phyloP scores from a whole-genome alignment of 2,329 filamentous ascomycete species.

The Pseudogymnoascus verrucosus region DNA sequence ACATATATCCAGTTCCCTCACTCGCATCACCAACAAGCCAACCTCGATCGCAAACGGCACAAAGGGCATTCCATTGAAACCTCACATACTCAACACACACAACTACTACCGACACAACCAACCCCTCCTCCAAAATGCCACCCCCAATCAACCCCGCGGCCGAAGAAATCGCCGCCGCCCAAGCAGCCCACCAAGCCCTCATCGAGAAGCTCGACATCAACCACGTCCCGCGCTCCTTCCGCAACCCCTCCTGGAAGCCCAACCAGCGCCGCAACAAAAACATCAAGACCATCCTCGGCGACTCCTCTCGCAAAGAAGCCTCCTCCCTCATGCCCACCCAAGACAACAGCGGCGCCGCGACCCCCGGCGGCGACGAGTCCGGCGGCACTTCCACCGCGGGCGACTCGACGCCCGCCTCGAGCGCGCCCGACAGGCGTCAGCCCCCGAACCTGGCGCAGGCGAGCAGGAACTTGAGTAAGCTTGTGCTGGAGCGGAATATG shows the following conservation, averaged over 20 bases:
- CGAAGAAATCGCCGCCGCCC: slow-evolving; percentile 40
- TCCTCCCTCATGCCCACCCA: slow-evolving; percentile 68
- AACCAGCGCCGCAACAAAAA: slow-evolving; percentile 97
- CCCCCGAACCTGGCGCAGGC: slow-evolving; percentile 77
- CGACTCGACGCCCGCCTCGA: slow-evolving; percentile 37
- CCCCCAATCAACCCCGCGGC: neutral
- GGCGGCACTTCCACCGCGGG: slow-evolving; percentile 43
- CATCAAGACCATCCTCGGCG: slow-evolving; percentile 90
- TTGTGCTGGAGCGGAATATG: slow-evolving; percentile 79
- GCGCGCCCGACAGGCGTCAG: slow-evolving; percentile 29
- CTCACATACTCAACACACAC: slow-evolving; percentile 4
- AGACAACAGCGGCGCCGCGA: slow-evolving; percentile 71
- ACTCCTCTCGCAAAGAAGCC: slow-evolving; percentile 82
- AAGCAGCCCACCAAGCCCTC: slow-evolving; percentile 73
- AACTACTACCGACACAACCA: neutral
- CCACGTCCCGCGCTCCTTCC: slow-evolving; percentile 78
- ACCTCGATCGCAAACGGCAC: neutral
- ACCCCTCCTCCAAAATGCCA: neutral
- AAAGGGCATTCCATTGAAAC: neutral
- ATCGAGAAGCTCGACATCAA: slow-evolving; percentile 91
- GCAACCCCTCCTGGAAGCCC: slow-evolving; percentile 82
- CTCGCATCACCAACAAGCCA: neutral
- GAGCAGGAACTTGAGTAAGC: slow-evolving; percentile 73
- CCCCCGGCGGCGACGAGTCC: slow-evolving; percentile 53
- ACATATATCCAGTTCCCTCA: neutral